Conservation (phyloP, 2,329 filamentous ascomycete genomes). For the Pestalotiopsis sp. region DNA sequence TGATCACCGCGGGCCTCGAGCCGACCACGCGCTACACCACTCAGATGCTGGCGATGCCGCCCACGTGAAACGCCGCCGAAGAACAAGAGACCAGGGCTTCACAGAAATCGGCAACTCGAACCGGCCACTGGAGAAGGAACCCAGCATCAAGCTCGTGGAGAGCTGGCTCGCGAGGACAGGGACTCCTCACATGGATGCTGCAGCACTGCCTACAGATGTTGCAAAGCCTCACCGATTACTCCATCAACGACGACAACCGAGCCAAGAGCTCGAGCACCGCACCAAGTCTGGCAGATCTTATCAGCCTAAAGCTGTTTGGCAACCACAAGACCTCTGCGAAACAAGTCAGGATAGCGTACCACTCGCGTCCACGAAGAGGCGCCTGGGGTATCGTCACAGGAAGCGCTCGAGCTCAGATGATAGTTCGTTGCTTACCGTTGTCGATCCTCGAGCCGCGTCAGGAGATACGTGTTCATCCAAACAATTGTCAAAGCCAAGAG, state of each 20-base stretch:
- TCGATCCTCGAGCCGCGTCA: slow-evolving; percentile 12
- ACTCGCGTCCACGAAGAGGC: neutral
- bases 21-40: slow-evolving; percentile 13
- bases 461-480: neutral
- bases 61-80: slow-evolving; percentile 21
- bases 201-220: neutral
- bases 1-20: slow-evolving; percentile 22
- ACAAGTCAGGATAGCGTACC: neutral
- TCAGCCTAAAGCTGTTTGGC: neutral
- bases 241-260: neutral
- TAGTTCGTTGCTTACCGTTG: slow-evolving; percentile 30
- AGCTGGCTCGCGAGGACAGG: slow-evolving; percentile 26
- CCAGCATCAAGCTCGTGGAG: slow-evolving; percentile 26
- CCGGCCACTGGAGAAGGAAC: slow-evolving; percentile 20
- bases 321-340: neutral
- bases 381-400: neutral
- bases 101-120: slow-evolving; percentile 20
- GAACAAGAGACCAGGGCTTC: slow-evolving; percentile 9
- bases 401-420: slow-evolving; percentile 21
- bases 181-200: neutral
- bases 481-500: slow-evolving; percentile 16
- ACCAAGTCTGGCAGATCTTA: neutral
- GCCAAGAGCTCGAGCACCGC: neutral
- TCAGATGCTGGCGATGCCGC: slow-evolving; percentile 15
- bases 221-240: neutral